Percentiles rank a stretch among this genome's conserved stretches.
phyloP scores from a whole-genome alignment of 345 rosid species.

The Melaleuca quinquenervia region DNA sequence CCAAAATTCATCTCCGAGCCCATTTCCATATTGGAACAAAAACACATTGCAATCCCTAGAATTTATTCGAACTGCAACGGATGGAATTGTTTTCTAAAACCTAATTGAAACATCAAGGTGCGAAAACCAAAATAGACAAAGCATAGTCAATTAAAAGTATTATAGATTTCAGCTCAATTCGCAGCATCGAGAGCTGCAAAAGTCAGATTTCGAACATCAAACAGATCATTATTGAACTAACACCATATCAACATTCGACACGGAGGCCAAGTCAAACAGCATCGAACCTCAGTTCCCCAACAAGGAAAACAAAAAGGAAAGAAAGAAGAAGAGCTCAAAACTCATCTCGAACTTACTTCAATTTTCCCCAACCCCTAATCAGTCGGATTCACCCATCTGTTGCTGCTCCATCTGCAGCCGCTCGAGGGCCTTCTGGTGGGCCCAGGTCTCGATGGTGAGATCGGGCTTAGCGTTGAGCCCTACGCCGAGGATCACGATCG shows the following conservation, averaged over 20 bases:
- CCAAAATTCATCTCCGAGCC: neutral
- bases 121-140: neutral
- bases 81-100: neutral
- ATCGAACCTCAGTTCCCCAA: neutral
- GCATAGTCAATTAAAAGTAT: neutral
- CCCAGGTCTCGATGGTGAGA: conserved; percentile 99
- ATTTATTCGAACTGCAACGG: neutral
- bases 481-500: conserved; percentile 91
- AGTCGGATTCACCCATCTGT: conserved; percentile 3
- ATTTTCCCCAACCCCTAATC: neutral
- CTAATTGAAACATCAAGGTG: neutral
- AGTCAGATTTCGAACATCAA: neutral
- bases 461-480: conserved; percentile 98
- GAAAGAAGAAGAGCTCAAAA: neutral
- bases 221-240: neutral
- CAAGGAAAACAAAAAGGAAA: neutral
- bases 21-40: neutral
- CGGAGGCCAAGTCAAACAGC: neutral
- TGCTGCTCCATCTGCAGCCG: conserved; percentile 69
- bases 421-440: conserved; percentile 89
- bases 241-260: neutral
- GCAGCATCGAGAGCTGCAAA: neutral
- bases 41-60: neutral
- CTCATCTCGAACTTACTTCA: neutral
- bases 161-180: neutral